Percentiles rank a stretch among this genome's conserved stretches.
Conservation (phyloP, 2,329 filamentous ascomycete species). For the Fusarium sp. region DNA sequence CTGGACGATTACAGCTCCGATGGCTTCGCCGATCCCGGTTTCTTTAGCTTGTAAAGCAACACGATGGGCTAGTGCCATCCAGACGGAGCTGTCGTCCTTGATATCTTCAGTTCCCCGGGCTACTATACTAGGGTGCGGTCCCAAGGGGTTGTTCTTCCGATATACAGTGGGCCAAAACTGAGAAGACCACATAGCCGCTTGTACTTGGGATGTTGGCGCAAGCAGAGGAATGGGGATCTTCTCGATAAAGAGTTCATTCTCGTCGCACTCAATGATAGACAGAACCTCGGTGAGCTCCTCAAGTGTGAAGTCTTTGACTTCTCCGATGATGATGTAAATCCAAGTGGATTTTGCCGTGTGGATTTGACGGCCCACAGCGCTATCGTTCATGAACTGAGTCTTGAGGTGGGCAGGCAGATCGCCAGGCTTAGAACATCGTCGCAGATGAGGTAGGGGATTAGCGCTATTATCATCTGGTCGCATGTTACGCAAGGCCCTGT, state of each 20-base stretch:
- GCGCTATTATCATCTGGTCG: constrained; percentile 67
- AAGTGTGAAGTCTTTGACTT: constrained; percentile 62
- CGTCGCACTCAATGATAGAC: constrained; percentile 61
- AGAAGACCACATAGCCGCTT: constrained; percentile 78
- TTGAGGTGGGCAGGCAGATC: constrained; percentile 75
- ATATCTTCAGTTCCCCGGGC: constrained; percentile 77
- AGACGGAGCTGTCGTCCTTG: constrained; percentile 69
- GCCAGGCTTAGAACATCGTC: constrained; percentile 77
- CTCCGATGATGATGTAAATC: constrained; percentile 69
- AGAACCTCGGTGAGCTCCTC: constrained; percentile 63
- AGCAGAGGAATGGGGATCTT: constrained; percentile 76
- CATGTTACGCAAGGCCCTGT: constrained; percentile 66
- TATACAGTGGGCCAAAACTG: constrained; percentile 89
- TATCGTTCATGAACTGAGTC: constrained; percentile 69
- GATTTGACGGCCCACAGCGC: constrained; percentile 63
- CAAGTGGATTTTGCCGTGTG: constrained; percentile 70
- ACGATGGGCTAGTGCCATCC: constrained; percentile 74
- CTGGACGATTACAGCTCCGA: constrained; percentile 82
- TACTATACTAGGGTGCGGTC: constrained; percentile 82
- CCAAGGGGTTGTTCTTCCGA: constrained; percentile 87
- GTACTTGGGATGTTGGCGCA: constrained; percentile 78
- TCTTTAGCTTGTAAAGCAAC: constrained; percentile 70
- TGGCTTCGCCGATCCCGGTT: constrained; percentile 71
- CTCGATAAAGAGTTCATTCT: constrained; percentile 66
- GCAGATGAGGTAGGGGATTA: constrained; percentile 76